phyloP scores from a whole-genome alignment of 306 rosid species.

The Betula pendula region DNA sequence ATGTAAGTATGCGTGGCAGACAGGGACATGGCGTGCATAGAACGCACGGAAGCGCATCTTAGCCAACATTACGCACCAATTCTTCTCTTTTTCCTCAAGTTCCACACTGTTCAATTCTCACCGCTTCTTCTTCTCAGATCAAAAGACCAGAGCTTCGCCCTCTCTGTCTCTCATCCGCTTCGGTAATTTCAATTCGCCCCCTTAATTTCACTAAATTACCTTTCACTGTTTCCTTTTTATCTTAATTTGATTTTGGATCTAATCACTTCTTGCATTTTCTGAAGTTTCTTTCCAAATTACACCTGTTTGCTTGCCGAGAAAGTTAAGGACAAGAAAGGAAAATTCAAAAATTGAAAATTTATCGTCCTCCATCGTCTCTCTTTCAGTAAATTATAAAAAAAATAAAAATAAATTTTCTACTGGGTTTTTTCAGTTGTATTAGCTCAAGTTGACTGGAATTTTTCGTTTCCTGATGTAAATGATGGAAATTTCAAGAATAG shows the following conservation, averaged over 20 bases:
- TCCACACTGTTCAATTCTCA: neutral
- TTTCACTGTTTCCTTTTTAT: neutral
- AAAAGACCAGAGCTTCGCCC: conserved; percentile 17
- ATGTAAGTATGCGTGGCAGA: neutral
- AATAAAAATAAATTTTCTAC: neutral
- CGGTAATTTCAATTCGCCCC: conserved; percentile 8
- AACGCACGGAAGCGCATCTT: neutral
- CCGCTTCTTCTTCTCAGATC: conserved; percentile 28
- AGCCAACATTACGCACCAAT: neutral
- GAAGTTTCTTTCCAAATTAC: neutral
- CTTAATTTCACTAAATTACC: neutral
- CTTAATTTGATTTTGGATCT: neutral
- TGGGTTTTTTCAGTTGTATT: neutral
- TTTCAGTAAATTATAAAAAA: neutral
- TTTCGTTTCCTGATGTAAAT: neutral
- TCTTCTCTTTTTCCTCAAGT: neutral
- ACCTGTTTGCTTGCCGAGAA: neutral
- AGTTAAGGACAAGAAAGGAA: neutral
- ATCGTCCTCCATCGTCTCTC: neutral
- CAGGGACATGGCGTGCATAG: neutral
- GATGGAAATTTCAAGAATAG: neutral
- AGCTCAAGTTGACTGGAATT: neutral
- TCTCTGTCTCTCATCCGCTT: conserved; percentile 5
- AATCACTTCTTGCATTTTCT: neutral
- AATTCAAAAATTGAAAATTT: neutral